Evolutionary conservation across 2,329 filamentous ascomycete genomes (phyloP).

Genomic region (Colletotrichum higginsianum): DNA sequence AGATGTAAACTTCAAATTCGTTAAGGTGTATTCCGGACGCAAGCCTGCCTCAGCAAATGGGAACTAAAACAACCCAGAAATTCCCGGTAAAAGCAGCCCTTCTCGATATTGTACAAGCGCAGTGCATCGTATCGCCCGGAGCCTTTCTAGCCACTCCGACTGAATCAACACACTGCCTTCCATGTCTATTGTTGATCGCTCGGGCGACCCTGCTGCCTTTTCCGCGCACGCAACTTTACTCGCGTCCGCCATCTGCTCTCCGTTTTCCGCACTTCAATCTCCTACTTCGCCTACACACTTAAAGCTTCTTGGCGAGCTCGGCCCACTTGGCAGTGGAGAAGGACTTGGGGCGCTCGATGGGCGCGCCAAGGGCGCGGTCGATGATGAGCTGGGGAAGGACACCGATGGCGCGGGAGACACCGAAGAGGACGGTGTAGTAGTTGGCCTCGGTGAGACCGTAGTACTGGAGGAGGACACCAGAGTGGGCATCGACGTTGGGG

Average conservation of each 20-base stretch:
- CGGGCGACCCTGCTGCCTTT: conserved; percentile 38
- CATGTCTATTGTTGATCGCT: conserved; percentile 41
- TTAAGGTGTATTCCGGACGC: conserved; percentile 38
- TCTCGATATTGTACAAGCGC: conserved; percentile 44
- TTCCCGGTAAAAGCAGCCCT: conserved; percentile 42
- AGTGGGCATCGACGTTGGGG: conserved; percentile 99
- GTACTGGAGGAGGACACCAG: conserved; percentile 98
- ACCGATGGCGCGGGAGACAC: conserved; percentile 97
- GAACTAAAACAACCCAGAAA: conserved; percentile 43
- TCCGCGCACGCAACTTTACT: conserved; percentile 27
- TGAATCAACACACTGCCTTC: conserved; percentile 43
- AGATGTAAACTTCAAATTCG: conserved; percentile 37
- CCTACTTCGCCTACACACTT: conserved; percentile 58
- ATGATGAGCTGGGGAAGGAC: conserved; percentile 99
- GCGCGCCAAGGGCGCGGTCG: conserved; percentile 95
- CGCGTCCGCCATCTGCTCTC: conserved; percentile 16
- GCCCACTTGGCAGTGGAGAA: conserved; percentile 98
- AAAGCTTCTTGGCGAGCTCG: conserved; percentile 94
- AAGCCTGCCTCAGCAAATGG: conserved; percentile 32
- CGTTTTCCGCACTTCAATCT: conserved; percentile 13
- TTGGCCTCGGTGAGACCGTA: conserved; percentile 98
- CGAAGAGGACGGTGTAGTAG: conserved; percentile 99
- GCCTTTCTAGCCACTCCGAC: conserved; percentile 43
- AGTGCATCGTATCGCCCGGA: conserved; percentile 44
- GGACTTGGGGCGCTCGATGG: conserved; percentile 98